Conservation (phyloP, 2,329 filamentous ascomycete species). For the Pyrenochaeta sp. region DNA sequence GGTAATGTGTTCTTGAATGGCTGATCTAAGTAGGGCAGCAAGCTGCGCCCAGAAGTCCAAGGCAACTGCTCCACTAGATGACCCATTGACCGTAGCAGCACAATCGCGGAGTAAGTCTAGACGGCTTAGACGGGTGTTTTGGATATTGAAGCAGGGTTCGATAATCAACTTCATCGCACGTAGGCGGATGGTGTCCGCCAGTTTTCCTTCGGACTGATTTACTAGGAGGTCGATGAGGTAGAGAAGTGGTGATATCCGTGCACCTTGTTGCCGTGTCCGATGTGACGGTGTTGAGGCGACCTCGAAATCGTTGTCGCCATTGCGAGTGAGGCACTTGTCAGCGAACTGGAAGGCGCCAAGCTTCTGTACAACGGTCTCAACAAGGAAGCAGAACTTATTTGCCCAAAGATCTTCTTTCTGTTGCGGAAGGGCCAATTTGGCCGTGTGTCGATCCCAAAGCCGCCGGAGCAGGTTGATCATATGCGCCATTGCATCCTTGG, state of each 20-base stretch:
- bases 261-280: conserved; percentile 57
- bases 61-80: conserved; percentile 27
- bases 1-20: conserved; percentile 30
- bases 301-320: conserved; percentile 68
- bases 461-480: conserved; percentile 74
- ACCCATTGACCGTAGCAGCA: conserved; percentile 28
- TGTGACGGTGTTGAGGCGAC: conserved; percentile 73
- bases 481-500: conserved; percentile 78
- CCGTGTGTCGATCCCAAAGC: conserved; percentile 69
- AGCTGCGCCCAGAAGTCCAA: conserved; percentile 42
- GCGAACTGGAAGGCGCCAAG: conserved; percentile 61
- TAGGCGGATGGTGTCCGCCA: conserved; percentile 50
- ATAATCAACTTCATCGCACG: conserved; percentile 59
- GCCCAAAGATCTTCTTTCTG: conserved; percentile 55
- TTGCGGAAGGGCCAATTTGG: conserved; percentile 41
- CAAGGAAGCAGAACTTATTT: conserved; percentile 60
- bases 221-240: conserved; percentile 72
- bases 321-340: conserved; percentile 59
- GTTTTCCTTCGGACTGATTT: conserved; percentile 48
- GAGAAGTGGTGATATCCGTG: conserved; percentile 68
- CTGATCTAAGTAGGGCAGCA: conserved; percentile 26
- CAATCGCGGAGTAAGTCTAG: conserved; percentile 52
- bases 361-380: conserved; percentile 59
- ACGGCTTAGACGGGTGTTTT: conserved; percentile 45
- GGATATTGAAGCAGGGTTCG: conserved; percentile 63